A percentile compares a stretch with the other conserved stretches of the same genome.
These are phyloP conservation scores for Rhododendron molle DNA, from an alignment of 148 eudicot species.

Conservation along the genomic window DNA sequence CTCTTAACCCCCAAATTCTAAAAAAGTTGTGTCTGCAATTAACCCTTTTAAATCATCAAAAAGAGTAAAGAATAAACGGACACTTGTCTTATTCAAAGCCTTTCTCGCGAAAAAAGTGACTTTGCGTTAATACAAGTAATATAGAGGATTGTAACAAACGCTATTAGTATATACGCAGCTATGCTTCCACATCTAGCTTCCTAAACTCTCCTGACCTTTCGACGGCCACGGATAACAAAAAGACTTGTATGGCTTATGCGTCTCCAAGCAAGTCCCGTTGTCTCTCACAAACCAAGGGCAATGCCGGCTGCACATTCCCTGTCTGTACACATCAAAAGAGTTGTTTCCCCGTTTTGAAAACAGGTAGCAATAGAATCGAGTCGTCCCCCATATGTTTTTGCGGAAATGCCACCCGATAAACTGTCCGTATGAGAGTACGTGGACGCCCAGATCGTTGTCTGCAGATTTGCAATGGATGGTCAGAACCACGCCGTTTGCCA, in stretches of 20 bases:
- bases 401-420: background rate
- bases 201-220: background rate
- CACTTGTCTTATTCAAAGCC: background rate
- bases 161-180: background rate
- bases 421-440: background rate
- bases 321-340: background rate
- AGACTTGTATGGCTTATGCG: background rate
- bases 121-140: too few species aligned
- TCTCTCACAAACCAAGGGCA: constrained; percentile 4
- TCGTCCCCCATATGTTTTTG: background rate
- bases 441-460: background rate
- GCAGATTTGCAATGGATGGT: constrained; percentile 3
- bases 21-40: too few species aligned
- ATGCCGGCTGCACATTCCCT: background rate
- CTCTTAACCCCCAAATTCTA: too few species aligned
- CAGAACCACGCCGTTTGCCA: background rate
- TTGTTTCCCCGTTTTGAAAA: too few species aligned
- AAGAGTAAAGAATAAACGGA: background rate
- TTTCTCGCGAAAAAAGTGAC: background rate
- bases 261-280: background rate
- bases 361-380: background rate
- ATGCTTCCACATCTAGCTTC: background rate
- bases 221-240: background rate
- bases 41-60: background rate
- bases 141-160: background rate